Evolutionary conservation across 371 early-diverging fungal genomes (phyloP).

Genomic region (Mortierella sp.): DNA sequence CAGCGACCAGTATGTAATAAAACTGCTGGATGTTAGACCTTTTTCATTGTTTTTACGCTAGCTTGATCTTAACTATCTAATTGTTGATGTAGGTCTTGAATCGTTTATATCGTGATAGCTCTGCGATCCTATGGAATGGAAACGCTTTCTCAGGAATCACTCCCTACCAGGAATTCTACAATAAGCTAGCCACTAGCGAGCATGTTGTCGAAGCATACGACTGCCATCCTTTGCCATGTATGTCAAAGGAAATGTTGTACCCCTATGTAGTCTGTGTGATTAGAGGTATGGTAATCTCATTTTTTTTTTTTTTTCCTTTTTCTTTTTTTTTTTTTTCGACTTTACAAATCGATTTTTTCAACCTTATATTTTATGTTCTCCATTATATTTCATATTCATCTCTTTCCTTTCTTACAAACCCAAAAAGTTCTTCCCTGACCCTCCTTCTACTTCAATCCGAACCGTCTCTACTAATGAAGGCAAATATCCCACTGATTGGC

Average conservation of each 20-base stretch:
- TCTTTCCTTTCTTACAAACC: not conserved
- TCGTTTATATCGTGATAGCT: conserved; percentile 73
- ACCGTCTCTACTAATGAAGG: not conserved
- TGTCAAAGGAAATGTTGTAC: conserved; percentile 10
- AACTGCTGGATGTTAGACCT: not conserved
- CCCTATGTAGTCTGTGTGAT: too few relatives aligned
- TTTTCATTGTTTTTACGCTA: not conserved
- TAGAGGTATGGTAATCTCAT: too few relatives aligned
- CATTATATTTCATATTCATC: not conserved
- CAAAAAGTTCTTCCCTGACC: too few relatives aligned
- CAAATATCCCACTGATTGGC: not conserved
- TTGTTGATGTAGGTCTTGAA: conserved; percentile 55
- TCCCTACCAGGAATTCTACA: conserved; percentile 69
- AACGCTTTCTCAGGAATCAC: conserved; percentile 69
- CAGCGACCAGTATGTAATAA: conserved; percentile 67
- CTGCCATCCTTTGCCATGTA: conserved; percentile 74
- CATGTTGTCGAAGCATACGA: conserved; percentile 75
- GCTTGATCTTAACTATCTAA: not conserved
- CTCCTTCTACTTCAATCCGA: not conserved
- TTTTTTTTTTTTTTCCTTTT: too few relatives aligned
- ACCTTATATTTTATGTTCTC: too few relatives aligned
- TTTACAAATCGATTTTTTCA: not conserved
- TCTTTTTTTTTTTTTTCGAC: too few relatives aligned
- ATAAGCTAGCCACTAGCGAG: conserved; percentile 69
- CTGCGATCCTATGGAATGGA: conserved; percentile 84